These are phyloP conservation scores for Actinomucor elegans DNA, from an alignment of 371 early-diverging fungal species.

Conservation along the genomic window DNA sequence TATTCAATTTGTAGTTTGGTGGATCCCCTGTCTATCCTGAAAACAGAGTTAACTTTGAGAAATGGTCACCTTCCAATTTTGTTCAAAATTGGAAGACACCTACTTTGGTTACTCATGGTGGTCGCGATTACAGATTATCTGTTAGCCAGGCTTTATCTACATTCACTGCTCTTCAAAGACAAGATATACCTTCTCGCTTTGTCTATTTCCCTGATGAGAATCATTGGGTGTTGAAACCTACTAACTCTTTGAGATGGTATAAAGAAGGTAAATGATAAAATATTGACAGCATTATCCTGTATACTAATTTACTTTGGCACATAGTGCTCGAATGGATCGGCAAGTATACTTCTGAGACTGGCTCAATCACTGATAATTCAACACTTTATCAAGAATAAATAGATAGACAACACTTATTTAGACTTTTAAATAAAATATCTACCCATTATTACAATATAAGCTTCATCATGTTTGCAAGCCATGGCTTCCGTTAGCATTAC, in stretches of 20 bases:
- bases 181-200: slow-evolving; percentile 67
- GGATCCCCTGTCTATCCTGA: slow-evolving; percentile 67
- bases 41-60: slow-evolving; percentile 57
- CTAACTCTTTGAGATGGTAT: slow-evolving; percentile 78
- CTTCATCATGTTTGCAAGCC: no score
- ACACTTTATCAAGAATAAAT: no score
- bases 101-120: slow-evolving; percentile 76
- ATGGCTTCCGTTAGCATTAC: no score
- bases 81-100: slow-evolving; percentile 83
- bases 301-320: background rate
- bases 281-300: background rate
- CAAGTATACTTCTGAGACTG: slow-evolving; percentile 44
- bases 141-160: slow-evolving; percentile 73
- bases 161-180: slow-evolving; percentile 80
- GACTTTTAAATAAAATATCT: no score
- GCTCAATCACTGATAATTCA: no score
- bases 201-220: slow-evolving; percentile 85
- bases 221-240: slow-evolving; percentile 77
- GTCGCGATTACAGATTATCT: slow-evolving; percentile 67
- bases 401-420: no score
- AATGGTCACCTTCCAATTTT: slow-evolving; percentile 72
- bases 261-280: slow-evolving; percentile 55
- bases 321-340: slow-evolving; percentile 62
- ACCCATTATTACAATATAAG: no score
- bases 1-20: slow-evolving; percentile 75